phyloP scores from a whole-genome alignment of 2,329 filamentous ascomycete genomes.

The Microcyclospora pomicola region DNA sequence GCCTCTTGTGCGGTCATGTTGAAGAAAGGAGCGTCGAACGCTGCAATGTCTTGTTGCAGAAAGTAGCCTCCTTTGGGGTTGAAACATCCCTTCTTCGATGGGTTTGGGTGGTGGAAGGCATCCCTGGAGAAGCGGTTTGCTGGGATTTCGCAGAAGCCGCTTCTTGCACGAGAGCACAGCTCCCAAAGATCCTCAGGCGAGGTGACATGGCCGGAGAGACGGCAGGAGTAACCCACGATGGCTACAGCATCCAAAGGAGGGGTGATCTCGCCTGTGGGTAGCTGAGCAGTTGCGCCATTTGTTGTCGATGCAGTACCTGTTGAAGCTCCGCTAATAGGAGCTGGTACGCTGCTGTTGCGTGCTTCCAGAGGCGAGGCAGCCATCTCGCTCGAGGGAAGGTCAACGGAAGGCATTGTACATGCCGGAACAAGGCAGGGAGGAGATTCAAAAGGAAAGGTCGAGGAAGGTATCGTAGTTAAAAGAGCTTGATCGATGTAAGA shows the following conservation, averaged over 20 bases:
- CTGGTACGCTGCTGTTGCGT: too few relatives aligned
- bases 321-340: too few relatives aligned
- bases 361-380: too few relatives aligned
- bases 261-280: not conserved
- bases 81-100: not conserved
- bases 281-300: too few relatives aligned
- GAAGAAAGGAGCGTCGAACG: constrained; percentile 12
- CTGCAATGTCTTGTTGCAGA: not conserved
- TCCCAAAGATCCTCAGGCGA: not conserved
- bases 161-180: not conserved
- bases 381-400: too few relatives aligned
- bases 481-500: too few relatives aligned
- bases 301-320: too few relatives aligned
- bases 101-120: not conserved
- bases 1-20: constrained; percentile 6
- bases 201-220: not conserved
- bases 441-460: too few relatives aligned
- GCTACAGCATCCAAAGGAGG: not conserved
- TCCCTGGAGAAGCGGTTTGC: not conserved
- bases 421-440: too few relatives aligned
- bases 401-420: too few relatives aligned
- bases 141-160: not conserved
- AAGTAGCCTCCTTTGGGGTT: not conserved
- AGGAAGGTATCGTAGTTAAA: too few relatives aligned
- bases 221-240: not conserved